These are phyloP conservation scores for Cladosporium austrohemisphaericum DNA, from an alignment of 2,329 filamentous ascomycete genomes.

Conservation along the genomic window DNA sequence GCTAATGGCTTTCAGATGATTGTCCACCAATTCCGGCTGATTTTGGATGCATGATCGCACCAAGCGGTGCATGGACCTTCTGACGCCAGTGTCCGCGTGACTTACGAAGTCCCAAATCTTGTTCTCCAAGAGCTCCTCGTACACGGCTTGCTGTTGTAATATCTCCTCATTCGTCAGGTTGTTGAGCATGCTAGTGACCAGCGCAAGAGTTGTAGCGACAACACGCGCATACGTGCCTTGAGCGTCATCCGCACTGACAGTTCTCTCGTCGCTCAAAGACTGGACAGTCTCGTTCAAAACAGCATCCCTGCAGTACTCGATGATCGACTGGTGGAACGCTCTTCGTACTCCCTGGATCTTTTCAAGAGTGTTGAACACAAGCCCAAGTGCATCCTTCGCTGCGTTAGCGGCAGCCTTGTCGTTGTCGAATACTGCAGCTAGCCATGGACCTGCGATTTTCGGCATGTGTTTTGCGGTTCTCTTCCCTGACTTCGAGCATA, in stretches of 20 bases:
- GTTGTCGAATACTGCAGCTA: conserved; percentile 82
- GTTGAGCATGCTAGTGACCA: conserved; percentile 53
- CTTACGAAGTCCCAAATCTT: conserved; percentile 58
- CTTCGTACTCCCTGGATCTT: conserved; percentile 75
- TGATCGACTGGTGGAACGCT: conserved; percentile 73
- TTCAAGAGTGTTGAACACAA: conserved; percentile 73
- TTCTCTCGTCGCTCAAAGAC: conserved; percentile 85
- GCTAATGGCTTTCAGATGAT: conserved; percentile 54
- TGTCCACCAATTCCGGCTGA: conserved; percentile 38
- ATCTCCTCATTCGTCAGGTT: conserved; percentile 50
- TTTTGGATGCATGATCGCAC: conserved; percentile 50
- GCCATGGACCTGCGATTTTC: conserved; percentile 79
- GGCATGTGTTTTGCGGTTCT: conserved; percentile 77
- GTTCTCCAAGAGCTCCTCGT: conserved; percentile 65
- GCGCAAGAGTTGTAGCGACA: conserved; percentile 55
- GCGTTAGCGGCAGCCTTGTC: conserved; percentile 72
- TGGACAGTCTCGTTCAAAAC: conserved; percentile 71
- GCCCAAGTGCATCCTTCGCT: conserved; percentile 71
- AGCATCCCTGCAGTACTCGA: conserved; percentile 77
- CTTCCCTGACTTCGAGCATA: conserved; percentile 63
- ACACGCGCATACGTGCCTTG: conserved; percentile 82
- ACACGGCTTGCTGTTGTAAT: conserved; percentile 57
- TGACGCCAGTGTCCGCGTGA: conserved; percentile 55
- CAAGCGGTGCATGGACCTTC: conserved; percentile 56
- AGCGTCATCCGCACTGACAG: conserved; percentile 77